Percentiles rank a stretch among this genome's conserved stretches.
phyloP scores from a whole-genome alignment of 345 rosid genomes.

The Populus euphratica region DNA sequence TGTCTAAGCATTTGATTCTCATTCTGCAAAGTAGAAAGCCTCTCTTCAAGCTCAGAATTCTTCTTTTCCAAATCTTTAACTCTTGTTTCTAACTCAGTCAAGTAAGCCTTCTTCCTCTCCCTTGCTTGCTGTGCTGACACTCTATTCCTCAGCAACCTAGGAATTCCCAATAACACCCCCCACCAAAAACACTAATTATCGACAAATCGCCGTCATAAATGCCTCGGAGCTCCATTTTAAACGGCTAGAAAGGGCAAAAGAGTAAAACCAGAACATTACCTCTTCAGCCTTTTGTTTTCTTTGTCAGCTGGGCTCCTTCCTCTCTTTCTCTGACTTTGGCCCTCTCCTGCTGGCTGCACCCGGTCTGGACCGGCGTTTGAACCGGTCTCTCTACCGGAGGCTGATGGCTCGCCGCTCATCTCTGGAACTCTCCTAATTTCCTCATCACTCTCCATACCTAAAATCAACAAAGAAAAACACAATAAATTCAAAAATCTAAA shows the following conservation, averaged over 20 bases:
- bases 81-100: slow-evolving; percentile 71
- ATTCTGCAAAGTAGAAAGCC: slow-evolving; percentile 82
- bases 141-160: slow-evolving; percentile 95
- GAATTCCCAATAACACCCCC: not conserved
- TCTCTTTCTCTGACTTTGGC: slow-evolving; percentile 66
- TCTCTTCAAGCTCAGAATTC: slow-evolving; percentile 90
- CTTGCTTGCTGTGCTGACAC: slow-evolving; percentile 99
- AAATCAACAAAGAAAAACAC: not conserved
- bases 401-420: slow-evolving; percentile 61
- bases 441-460: slow-evolving; percentile 94
- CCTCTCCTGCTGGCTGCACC: slow-evolving; percentile 49
- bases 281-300: slow-evolving; percentile 81
- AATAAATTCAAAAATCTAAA: not conserved
- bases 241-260: not conserved
- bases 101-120: slow-evolving; percentile 92
- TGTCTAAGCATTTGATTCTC: slow-evolving; percentile 99
- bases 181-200: not conserved
- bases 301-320: slow-evolving; percentile 89
- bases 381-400: slow-evolving; percentile 41
- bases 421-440: slow-evolving; percentile 96
- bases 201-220: slow-evolving; percentile 14
- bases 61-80: slow-evolving; percentile 83
- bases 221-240: not conserved
- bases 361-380: slow-evolving; percentile 44
- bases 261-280: slow-evolving; percentile 35